Evolutionary conservation across 345 rosid species (phyloP), one percentile per base, ranked within the genome.

Genomic region (Noccaea bulbosa): DNA sequence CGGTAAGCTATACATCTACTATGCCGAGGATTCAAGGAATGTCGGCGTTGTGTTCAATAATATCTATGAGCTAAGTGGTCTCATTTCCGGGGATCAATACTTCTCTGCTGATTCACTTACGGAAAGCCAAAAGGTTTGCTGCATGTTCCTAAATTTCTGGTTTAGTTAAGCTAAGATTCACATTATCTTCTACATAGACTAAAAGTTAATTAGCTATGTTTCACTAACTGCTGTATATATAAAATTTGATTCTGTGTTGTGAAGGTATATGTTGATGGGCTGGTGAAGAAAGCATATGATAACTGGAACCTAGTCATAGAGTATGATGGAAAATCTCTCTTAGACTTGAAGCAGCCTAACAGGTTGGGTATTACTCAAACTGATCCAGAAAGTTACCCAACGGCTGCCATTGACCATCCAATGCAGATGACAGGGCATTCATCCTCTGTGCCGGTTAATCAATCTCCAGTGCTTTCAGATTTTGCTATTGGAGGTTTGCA

Each of bases 241-340:
- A 11, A n/a, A 64, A 49, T 37, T 50, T 66, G 54, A 47, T 48
- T 8, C 1, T 72, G 38, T 11, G 63, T 74, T 58, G 22, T 85
- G 71, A 87, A 93, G 98, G 76, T 93, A 12, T 89, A 79, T 80
- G 96, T 93, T 37, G 98, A 93, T 78, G 60, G 88, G 6, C 66
- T 85, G 79, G 86, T 93, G 81, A 93, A 91, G 85, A 91, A 91
- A 77, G 98, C 98, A 39, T 93, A 93, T 84, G 98, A 91, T 1
- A 87, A 91, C 65, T 93, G 98, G 98, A 77, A 67, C 77, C 81
- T 80, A 70, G 98, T 89, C 43, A 66, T 91, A 47, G 97, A 93
- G 69, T 91, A 91, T 79, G 97, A 89, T 79, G 97, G 96, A 71
- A 87, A 93, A 77, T 89, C 97, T 43, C 78, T 91, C 34, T 7